phyloP scores from a whole-genome alignment of 2,329 filamentous ascomycete genomes.

The Nothophoma quercina region DNA sequence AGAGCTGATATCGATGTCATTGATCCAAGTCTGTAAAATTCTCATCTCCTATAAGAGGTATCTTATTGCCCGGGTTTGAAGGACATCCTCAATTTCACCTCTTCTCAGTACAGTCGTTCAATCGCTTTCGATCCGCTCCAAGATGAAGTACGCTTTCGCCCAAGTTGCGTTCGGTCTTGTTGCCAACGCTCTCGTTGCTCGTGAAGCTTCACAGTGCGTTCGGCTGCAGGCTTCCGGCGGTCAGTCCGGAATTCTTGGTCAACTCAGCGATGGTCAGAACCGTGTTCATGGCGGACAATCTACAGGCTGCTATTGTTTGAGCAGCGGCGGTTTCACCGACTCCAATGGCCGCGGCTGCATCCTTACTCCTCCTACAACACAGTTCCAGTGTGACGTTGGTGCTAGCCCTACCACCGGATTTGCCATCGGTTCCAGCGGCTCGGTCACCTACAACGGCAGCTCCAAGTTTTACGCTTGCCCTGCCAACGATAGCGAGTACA shows the following conservation, averaged over 20 bases:
- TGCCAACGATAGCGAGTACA: slow-evolving; percentile 64
- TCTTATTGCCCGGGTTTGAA: not conserved
- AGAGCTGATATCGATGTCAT: slow-evolving; percentile 16
- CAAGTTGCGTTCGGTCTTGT: slow-evolving; percentile 29
- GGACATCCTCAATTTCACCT: not conserved
- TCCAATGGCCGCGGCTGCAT: slow-evolving; percentile 67
- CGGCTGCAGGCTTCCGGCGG: slow-evolving; percentile 35
- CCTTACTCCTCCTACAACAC: slow-evolving; percentile 65
- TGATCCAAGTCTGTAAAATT: not conserved
- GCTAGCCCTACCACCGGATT: slow-evolving; percentile 61
- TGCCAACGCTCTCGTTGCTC: slow-evolving; percentile 34
- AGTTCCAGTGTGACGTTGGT: slow-evolving; percentile 68
- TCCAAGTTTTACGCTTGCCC: slow-evolving; percentile 67
- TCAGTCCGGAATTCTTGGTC: slow-evolving; percentile 61
- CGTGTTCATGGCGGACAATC: slow-evolving; percentile 61
- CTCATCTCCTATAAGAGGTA: not conserved
- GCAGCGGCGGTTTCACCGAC: slow-evolving; percentile 61
- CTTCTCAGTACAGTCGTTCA: slow-evolving; percentile 6
- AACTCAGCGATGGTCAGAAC: slow-evolving; percentile 69
- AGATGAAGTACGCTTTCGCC: slow-evolving; percentile 34
- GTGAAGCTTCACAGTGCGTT: slow-evolving; percentile 27
- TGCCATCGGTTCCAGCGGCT: slow-evolving; percentile 61
- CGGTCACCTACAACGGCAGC: slow-evolving; percentile 60
- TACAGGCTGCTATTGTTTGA: slow-evolving; percentile 63
- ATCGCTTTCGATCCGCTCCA: slow-evolving; percentile 4